These are phyloP conservation scores for Sodiomyces alkalinus DNA, from an alignment of 2,329 filamentous ascomycete species.

Conservation along the genomic window DNA sequence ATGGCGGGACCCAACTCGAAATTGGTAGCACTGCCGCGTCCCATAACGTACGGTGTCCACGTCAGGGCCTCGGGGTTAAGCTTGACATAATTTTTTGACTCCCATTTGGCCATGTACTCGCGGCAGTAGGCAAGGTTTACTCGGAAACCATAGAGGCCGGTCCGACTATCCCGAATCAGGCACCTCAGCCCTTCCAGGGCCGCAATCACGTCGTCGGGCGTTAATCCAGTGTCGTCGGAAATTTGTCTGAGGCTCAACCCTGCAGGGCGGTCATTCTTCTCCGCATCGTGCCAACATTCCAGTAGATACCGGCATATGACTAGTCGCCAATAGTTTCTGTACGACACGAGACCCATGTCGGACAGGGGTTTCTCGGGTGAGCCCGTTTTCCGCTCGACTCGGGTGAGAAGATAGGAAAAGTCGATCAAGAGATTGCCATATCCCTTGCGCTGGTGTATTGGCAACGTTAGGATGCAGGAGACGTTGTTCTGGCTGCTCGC, in stretches of 20 bases:
- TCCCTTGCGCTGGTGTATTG: constrained; percentile 92
- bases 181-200: constrained; percentile 81
- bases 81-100: constrained; percentile 74
- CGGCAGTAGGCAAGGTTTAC: constrained; percentile 75
- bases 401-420: constrained; percentile 91
- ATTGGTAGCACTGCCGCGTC: constrained; percentile 64
- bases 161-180: constrained; percentile 77
- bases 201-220: constrained; percentile 88
- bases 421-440: constrained; percentile 96
- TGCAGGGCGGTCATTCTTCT: constrained; percentile 15
- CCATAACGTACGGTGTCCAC: constrained; percentile 98
- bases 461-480: constrained; percentile 88
- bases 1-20: constrained; percentile 71
- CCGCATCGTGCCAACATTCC: constrained; percentile 26
- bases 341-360: constrained; percentile 94
- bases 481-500: constrained; percentile 93
- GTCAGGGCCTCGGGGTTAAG: constrained; percentile 68
- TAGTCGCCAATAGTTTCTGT: constrained; percentile 92
- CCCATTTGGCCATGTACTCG: constrained; percentile 79
- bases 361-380: constrained; percentile 95
- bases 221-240: constrained; percentile 86
- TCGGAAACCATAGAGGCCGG: constrained; percentile 76
- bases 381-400: constrained; percentile 83
- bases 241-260: constrained; percentile 51
- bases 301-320: constrained; percentile 75